These are phyloP conservation scores for Talaromyces sp. DNA, from an alignment of 2,329 filamentous ascomycete genomes.

Conservation along the genomic window DNA sequence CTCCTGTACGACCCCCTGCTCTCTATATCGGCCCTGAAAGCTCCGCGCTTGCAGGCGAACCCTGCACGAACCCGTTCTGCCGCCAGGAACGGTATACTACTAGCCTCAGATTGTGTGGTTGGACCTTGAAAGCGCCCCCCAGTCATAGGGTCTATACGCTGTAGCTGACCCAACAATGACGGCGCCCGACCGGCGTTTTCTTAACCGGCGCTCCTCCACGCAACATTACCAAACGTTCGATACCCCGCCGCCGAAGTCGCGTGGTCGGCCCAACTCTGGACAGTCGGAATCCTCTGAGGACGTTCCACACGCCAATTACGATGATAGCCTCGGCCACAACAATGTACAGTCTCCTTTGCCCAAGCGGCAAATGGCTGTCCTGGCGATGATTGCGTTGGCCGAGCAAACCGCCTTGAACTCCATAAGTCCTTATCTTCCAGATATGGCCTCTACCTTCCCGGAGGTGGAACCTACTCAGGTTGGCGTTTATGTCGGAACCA, in stretches of 20 bases:
- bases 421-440: constrained; percentile 90
- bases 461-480: constrained; percentile 71
- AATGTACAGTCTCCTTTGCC: constrained; percentile 70
- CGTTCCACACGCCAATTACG: constrained; percentile 27
- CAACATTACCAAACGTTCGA: constrained; percentile 54
- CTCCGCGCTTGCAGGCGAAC: background rate
- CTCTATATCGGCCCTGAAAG: too few relatives aligned
- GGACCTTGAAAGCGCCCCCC: background rate
- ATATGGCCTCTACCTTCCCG: constrained; percentile 86
- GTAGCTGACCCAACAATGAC: constrained; percentile 28
- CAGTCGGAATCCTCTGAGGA: constrained; percentile 44
- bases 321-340: constrained; percentile 27
- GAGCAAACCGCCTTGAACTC: constrained; percentile 98
- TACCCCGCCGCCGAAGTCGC: constrained; percentile 50
- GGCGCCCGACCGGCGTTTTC: constrained; percentile 30
- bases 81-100: background rate
- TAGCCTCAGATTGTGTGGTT: constrained; percentile 1
- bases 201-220: constrained; percentile 47
- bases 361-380: constrained; percentile 75
- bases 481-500: constrained; percentile 85
- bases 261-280: constrained; percentile 47
- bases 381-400: constrained; percentile 85
- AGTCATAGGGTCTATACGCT: background rate
- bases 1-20: background rate
- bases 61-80: background rate